phyloP scores from a whole-genome alignment of 2,329 filamentous ascomycete species.

The Hymenoscyphus fructigenus region DNA sequence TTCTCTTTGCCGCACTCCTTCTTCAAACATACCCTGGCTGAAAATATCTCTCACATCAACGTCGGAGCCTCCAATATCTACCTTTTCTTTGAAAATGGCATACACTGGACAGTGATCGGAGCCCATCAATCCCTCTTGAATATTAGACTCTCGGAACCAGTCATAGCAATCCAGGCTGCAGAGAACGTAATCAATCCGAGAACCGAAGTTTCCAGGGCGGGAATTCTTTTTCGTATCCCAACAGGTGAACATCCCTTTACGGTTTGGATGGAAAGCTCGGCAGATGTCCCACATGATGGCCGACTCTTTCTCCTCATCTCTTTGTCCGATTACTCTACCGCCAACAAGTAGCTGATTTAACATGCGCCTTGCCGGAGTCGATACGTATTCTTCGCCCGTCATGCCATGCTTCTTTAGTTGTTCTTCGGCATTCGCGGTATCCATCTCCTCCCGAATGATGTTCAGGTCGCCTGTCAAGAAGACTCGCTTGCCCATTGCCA shows the following conservation, averaged over 20 bases:
- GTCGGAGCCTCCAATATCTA: constrained; percentile 50
- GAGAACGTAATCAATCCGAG: constrained; percentile 90
- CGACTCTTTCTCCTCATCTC: constrained; percentile 67
- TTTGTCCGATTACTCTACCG: constrained; percentile 64
- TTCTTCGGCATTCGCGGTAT: constrained; percentile 74
- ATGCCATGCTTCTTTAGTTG: constrained; percentile 68
- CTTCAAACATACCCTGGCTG: constrained; percentile 74
- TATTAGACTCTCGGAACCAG: constrained; percentile 80
- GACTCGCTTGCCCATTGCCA: constrained; percentile 77
- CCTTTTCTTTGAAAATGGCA: constrained; percentile 65
- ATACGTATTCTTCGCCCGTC: constrained; percentile 70
- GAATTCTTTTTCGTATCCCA: constrained; percentile 95
- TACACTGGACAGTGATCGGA: constrained; percentile 97
- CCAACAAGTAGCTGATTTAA: constrained; percentile 83
- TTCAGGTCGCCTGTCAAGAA: constrained; percentile 88
- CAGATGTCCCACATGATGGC: constrained; percentile 82
- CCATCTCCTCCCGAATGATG: constrained; percentile 61
- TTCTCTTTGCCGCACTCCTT: constrained; percentile 63
- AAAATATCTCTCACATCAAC: constrained; percentile 68
- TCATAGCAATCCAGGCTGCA: constrained; percentile 75
- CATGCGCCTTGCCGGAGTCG: constrained; percentile 68
- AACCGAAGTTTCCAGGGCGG: constrained; percentile 91
- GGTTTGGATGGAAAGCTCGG: constrained; percentile 74
- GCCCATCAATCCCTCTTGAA: constrained; percentile 90
- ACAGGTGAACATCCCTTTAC: constrained; percentile 92